A percentile compares a stretch with the other conserved stretches of the same genome.
These are phyloP conservation scores for Diaporthe citri DNA, from an alignment of 2,329 filamentous ascomycete species.

Conservation along the genomic window DNA sequence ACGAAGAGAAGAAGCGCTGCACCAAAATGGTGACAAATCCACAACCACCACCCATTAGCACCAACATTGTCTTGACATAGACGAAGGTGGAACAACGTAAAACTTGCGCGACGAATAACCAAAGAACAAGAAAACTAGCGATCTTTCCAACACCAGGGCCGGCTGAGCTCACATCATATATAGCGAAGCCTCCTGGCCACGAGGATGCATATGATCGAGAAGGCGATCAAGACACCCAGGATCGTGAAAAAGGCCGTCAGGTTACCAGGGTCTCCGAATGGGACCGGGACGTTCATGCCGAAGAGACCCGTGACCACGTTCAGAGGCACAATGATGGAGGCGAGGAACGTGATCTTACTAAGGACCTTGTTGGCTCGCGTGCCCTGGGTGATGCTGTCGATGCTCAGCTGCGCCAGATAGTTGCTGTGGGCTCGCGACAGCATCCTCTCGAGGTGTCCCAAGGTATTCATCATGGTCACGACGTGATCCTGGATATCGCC, in stretches of 20 bases:
- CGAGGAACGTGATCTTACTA: slow-evolving; percentile 94
- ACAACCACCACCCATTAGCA: slow-evolving; percentile 13
- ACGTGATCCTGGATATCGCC: slow-evolving; percentile 99
- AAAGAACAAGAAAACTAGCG: not conserved
- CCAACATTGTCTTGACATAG: not conserved
- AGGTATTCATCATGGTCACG: slow-evolving; percentile 97
- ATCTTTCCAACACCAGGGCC: not conserved
- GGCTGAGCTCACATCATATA: slow-evolving; percentile 51
- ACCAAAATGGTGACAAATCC: slow-evolving; percentile 24
- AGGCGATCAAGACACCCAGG: slow-evolving; percentile 64
- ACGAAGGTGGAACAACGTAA: not conserved
- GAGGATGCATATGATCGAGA: slow-evolving; percentile 61
- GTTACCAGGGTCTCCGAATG: slow-evolving; percentile 67
- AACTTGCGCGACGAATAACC: not conserved
- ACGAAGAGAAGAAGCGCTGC: slow-evolving; percentile 1
- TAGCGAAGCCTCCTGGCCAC: slow-evolving; percentile 60
- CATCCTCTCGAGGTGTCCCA: slow-evolving; percentile 98
- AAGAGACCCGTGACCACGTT: slow-evolving; percentile 91
- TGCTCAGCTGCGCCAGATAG: slow-evolving; percentile 93
- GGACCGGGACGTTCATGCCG: slow-evolving; percentile 88
- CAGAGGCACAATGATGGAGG: slow-evolving; percentile 94
- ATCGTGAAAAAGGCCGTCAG: slow-evolving; percentile 69
- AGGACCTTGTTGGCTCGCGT: slow-evolving; percentile 90
- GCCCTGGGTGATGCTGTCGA: slow-evolving; percentile 90
- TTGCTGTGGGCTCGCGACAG: slow-evolving; percentile 94